Evolutionary conservation across 1,139 yeast genomes (phyloP).

Genomic region (Yamadazyma sp.): DNA sequence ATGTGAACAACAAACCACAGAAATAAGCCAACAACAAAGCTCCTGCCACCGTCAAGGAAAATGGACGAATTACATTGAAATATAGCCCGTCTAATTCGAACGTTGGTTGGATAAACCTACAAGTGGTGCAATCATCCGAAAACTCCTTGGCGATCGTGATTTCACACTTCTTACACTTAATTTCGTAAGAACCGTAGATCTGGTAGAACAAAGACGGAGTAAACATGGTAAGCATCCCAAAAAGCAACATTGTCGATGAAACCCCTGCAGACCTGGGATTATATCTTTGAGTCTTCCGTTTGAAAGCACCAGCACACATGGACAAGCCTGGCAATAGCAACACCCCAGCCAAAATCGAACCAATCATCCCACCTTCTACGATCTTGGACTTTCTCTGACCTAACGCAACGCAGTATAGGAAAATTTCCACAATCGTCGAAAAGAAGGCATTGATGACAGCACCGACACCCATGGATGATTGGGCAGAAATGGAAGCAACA

Average conservation of each 20-base stretch:
- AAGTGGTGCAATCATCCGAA: constrained; percentile 57
- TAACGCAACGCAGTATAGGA: constrained; percentile 87
- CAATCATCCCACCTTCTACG: constrained; percentile 97
- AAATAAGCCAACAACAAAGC: constrained; percentile 80
- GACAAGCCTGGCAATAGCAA: constrained; percentile 88
- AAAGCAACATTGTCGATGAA: constrained; percentile 90
- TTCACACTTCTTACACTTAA: constrained; percentile 60
- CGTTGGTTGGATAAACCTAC: constrained; percentile 80
- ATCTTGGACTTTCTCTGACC: constrained; percentile 81
- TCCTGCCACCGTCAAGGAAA: constrained; percentile 76
- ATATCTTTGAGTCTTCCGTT: constrained; percentile 88
- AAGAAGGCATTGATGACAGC: constrained; percentile 97
- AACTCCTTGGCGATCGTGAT: constrained; percentile 1
- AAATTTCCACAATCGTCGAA: constrained; percentile 93
- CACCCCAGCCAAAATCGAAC: constrained; percentile 92
- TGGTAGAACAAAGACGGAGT: constrained; percentile 92
- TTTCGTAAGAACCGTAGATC: constrained; percentile 85
- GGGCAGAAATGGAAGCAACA: constrained; percentile 97
- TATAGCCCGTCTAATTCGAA: constrained; percentile 67
- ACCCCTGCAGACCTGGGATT: constrained; percentile 98
- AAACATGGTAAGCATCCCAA: constrained; percentile 88
- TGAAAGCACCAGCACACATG: constrained; percentile 95
- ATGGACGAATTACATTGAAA: constrained; percentile 69
- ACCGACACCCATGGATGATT: constrained; percentile 99
- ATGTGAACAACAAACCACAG: constrained; percentile 90